Evolutionary conservation across 352 stramenopile genomes (phyloP).

Genomic region (Peronospora farinosa): DNA sequence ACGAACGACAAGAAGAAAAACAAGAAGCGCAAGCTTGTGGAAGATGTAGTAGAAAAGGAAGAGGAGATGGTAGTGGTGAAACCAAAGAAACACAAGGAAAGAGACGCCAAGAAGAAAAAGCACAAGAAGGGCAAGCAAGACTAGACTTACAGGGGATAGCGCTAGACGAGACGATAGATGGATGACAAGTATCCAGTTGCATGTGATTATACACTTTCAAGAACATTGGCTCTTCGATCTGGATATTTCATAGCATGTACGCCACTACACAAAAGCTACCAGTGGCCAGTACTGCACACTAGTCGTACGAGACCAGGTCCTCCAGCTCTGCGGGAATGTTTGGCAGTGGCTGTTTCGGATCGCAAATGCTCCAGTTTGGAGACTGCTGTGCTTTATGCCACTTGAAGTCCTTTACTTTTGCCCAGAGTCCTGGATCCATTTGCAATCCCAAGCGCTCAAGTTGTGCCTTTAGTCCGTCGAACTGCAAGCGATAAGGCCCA

Average conservation of each 20-base stretch:
- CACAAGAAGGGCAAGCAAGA: constrained; percentile 52
- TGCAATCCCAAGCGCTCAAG: constrained; percentile 47
- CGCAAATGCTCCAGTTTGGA: constrained; percentile 75
- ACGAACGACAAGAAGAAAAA: background rate
- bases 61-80: constrained; percentile 9
- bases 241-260: background rate
- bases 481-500: constrained; percentile 63
- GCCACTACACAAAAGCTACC: too few species aligned
- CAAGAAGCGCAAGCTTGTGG: background rate
- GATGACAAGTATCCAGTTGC: constrained; percentile 19
- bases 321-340: constrained; percentile 32
- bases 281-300: background rate
- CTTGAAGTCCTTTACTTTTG: constrained; percentile 90
- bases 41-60: background rate
- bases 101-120: constrained; percentile 37
- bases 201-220: constrained; percentile 32
- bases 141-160: constrained; percentile 26
- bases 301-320: constrained; percentile 34
- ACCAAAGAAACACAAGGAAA: constrained; percentile 27
- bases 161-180: constrained; percentile 20
- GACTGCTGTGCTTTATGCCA: constrained; percentile 85
- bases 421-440: constrained; percentile 64
- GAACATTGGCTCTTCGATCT: constrained; percentile 11
- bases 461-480: constrained; percentile 53
- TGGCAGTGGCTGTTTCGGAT: constrained; percentile 41